Base-by-base conservation (phyloP, 2,329 filamentous ascomycete genomes). In the Ambrosiella cleistominuta region DNA sequence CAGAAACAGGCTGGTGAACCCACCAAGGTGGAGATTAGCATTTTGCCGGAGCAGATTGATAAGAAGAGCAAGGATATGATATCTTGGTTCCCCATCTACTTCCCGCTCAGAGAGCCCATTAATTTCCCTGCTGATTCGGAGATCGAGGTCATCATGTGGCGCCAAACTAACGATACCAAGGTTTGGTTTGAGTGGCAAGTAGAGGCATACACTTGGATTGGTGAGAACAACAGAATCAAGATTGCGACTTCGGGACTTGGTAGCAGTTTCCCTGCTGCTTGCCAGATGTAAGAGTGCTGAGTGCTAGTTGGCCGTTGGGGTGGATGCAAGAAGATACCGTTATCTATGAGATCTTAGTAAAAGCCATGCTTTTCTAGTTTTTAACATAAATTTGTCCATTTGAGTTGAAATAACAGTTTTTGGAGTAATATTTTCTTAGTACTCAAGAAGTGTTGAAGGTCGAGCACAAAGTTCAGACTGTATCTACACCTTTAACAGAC, bases 141-240 rank as follows among this genome's bases (percentile, higher is more conserved):
- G 68, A 75, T 97, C 3, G 86, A 94, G 64, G 82, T 96, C 42
- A 93, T 83, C 67, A 96, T 98, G 82, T 96, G 89, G 86, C 80
- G 93, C 55, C 87, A 94, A 70, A 97, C 93, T 0, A 91, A 98
- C 66, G 88, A 96, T 67, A 81, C 85, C 42, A 94, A 87, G 69
- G 93, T 98, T 7, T 98, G 93, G 94, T 98, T 98, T 69, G 93
- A 98, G 69, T 98, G 93, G 93, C 76, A 93, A 61, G 83, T 96
- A 1, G 93, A 97, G 69, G 87, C 86, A 9, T 96, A 83, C 69
- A 78, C 76, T 17, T 83, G 79, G 73, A 70, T 80, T 54, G 77
- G 77, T 0, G 76, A 76, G n/a, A 74, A 75, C 44, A 73, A 74
- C 63, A 74, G 83, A 58, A 74, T 87, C 69, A 83, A 83, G 70